Conservation (phyloP, 1,139 yeast species). For the Lodderomyces elongisporus region DNA sequence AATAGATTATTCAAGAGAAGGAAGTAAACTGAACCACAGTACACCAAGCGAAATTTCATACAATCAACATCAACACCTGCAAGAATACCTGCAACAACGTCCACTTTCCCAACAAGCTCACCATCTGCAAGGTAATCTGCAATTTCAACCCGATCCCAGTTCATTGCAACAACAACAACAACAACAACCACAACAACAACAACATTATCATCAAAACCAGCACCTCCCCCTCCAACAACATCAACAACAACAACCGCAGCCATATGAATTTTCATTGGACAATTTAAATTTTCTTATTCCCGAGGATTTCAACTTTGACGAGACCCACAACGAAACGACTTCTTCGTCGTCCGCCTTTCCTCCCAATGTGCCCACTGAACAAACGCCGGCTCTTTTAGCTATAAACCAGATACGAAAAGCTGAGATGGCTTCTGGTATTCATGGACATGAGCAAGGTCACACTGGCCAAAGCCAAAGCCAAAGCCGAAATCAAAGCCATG, state of each 20-base stretch:
- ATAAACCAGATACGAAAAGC: conserved; percentile 14
- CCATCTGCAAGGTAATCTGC: conserved; percentile 11
- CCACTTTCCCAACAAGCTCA: conserved; percentile 3
- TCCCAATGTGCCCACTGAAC: conserved; percentile 22
- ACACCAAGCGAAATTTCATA: conserved; percentile 1
- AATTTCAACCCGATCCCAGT: conserved; percentile 10
- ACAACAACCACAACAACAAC: conserved; percentile 9
- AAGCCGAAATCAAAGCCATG: neutral
- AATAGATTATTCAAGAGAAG: neutral
- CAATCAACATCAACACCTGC: conserved; percentile 10
- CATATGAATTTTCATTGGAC: conserved; percentile 24
- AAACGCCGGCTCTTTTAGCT: conserved; percentile 26
- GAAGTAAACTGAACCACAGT: neutral
- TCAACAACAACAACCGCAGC: conserved; percentile 8
- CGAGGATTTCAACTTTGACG: conserved; percentile 22
- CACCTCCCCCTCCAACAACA: conserved; percentile 6
- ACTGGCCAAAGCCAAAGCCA: neutral
- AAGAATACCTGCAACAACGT: conserved; percentile 4
- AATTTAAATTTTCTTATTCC: conserved; percentile 26
- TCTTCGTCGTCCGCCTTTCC: conserved; percentile 33
- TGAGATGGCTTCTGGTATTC: conserved; percentile 1
- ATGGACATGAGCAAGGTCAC: neutral
- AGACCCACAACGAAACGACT: conserved; percentile 8
- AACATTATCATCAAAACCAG: conserved; percentile 5
- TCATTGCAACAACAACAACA: conserved; percentile 10